Percentiles rank a stretch among this genome's conserved stretches.
These are phyloP conservation scores for Lyophyllum semitale DNA, from an alignment of 768 basidiomycete genomes.

Conservation along the genomic window DNA sequence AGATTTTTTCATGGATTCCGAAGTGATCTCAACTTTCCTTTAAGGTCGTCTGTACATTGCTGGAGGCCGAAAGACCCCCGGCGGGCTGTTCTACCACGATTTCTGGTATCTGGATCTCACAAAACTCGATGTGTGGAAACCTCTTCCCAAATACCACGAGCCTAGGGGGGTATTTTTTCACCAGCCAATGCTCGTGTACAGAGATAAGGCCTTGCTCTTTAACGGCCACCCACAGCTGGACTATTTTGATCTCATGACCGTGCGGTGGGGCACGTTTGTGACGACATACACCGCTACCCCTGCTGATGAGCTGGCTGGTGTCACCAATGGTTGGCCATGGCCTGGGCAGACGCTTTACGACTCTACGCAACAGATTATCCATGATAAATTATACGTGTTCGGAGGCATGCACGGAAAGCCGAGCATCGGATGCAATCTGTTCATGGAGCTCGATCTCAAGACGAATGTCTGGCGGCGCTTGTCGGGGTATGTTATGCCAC, in stretches of 20 bases:
- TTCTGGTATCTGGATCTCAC: constrained; percentile 28
- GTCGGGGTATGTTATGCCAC: constrained; percentile 20
- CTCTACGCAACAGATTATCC: constrained; percentile 23
- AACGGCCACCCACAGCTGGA: constrained; percentile 29
- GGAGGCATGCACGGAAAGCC: constrained; percentile 31
- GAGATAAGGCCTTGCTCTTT: constrained; percentile 37
- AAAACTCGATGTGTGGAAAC: constrained; percentile 24
- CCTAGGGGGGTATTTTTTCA: constrained; percentile 20
- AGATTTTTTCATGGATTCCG: not conserved
- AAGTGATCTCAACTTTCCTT: not conserved
- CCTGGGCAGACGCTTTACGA: constrained; percentile 11
- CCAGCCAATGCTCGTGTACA: constrained; percentile 25
- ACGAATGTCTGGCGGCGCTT: constrained; percentile 24
- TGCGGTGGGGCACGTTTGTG: constrained; percentile 31
- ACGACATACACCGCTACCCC: constrained; percentile 22
- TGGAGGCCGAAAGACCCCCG: constrained; percentile 24
- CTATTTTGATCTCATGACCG: constrained; percentile 35
- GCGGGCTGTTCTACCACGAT: constrained; percentile 28
- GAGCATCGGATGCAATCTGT: constrained; percentile 35
- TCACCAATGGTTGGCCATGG: constrained; percentile 26
- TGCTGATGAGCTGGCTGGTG: constrained; percentile 17
- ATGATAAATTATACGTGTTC: constrained; percentile 39
- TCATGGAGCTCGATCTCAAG: constrained; percentile 38
- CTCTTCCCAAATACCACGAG: constrained; percentile 26
- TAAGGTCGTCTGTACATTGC: constrained; percentile 28